Base-by-base conservation (phyloP, 805 yeast species). In the Candida orba region DNA sequence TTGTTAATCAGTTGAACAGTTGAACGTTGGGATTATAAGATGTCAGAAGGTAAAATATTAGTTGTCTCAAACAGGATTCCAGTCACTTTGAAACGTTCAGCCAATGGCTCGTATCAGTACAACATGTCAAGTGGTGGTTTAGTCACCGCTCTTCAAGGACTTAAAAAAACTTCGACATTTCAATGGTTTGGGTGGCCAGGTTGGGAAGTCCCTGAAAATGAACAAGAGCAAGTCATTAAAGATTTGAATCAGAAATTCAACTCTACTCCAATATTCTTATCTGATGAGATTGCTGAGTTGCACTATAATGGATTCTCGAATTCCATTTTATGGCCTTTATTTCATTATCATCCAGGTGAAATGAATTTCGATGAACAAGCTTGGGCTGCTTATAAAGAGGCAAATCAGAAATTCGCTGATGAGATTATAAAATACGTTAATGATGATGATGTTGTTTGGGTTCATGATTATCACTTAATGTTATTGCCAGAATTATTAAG, bases 141-240 rank as follows among this genome's bases (percentile, higher is more conserved):
- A 39, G 99, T 95, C 22, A 88, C 97, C 1, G 99, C 97, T 0
- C 69, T 93, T 35, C 95, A 90, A 58, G 98, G 98, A 1, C 68
- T 93, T 42, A 87, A 87, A 62, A 84, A 85, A 57, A 67, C 81
- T 3, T 79, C 87, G 9, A 81, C 84, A 39, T 89, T 89, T 65
- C 93, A 89, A 60, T 93, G 99, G 99, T 81, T 86, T 57, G 99
- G 99, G 14, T 93, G 99, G 99, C 96, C 98, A 2, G 95, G 91
- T 10, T 65, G 89, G 58, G 95, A 89, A 53, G 75, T 93, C 5
- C 95, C 95, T 2, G 85, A 73, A 23, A 73, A 72, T 36, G 95
- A 89, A 50, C 81, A 82, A 58, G 76, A 66, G 0, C 67, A 68
- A 44, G 95, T 93, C 43, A 78, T 79, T 46, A 59, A 66, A 18